These are phyloP conservation scores for Scutellaria barbata DNA, from an alignment of 257 asterid genomes.

Conservation along the genomic window DNA sequence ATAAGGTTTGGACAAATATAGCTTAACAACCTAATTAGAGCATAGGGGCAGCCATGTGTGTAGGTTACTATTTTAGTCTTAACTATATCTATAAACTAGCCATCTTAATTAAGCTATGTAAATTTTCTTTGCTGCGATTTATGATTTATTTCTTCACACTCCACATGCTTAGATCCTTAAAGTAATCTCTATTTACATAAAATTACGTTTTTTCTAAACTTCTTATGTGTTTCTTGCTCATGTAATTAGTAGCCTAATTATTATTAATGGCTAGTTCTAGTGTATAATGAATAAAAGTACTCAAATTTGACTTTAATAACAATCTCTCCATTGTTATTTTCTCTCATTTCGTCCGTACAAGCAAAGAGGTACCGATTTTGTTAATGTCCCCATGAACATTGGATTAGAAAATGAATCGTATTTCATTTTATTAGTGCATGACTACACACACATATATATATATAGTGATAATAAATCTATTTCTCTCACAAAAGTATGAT, in stretches of 20 bases:
- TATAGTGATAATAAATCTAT: too few relatives aligned
- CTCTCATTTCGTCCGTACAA: slow-evolving; percentile 21
- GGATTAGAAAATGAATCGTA: background rate
- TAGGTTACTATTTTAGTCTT: slow-evolving; percentile 34
- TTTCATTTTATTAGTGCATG: background rate
- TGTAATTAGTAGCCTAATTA: slow-evolving; percentile 8
- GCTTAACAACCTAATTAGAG: slow-evolving; percentile 33
- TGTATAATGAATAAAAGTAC: slow-evolving; percentile 19
- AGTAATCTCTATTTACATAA: background rate
- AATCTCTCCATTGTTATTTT: background rate
- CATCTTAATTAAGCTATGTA: background rate
- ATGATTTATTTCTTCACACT: slow-evolving; percentile 10
- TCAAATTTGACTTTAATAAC: slow-evolving; percentile 28
- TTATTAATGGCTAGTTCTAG: slow-evolving; percentile 2
- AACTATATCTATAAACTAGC: slow-evolving; percentile 5
- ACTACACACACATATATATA: background rate
- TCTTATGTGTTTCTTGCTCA: slow-evolving; percentile 3
- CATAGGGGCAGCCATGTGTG: slow-evolving; percentile 29
- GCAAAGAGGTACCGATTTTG: slow-evolving; percentile 22
- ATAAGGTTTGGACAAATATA: slow-evolving; percentile 42
- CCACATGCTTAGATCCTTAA: slow-evolving; percentile 28
- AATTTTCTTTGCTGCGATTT: background rate
- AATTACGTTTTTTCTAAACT: background rate
- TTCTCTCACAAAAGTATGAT: too few relatives aligned
- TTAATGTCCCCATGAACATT: slow-evolving; percentile 4